These are phyloP conservation scores for Hyaloscypha hepaticicola DNA, from an alignment of 495 filamentous ascomycete species.

Conservation along the genomic window DNA sequence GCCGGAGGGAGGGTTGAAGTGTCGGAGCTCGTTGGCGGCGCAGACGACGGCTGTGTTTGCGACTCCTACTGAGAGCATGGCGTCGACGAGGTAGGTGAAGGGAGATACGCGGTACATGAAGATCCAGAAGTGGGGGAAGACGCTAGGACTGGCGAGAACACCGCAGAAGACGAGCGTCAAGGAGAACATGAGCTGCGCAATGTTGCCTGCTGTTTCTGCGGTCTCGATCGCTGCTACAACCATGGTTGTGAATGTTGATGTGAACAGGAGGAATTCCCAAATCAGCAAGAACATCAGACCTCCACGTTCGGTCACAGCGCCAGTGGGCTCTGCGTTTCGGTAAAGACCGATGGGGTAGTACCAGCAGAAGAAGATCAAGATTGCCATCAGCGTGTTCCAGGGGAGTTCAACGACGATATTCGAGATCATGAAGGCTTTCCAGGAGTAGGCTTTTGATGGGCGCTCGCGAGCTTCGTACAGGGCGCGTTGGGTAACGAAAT, in stretches of 20 bases:
- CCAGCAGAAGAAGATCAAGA: constrained; percentile 70
- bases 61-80: constrained; percentile 47
- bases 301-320: constrained; percentile 29
- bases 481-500: constrained; percentile 73
- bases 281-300: constrained; percentile 23
- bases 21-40: constrained; percentile 58
- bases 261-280: constrained; percentile 59
- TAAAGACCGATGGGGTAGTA: constrained; percentile 35
- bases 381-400: constrained; percentile 69
- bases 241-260: constrained; percentile 63
- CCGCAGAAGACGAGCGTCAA: constrained; percentile 59
- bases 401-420: constrained; percentile 75
- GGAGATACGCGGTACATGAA: constrained; percentile 80
- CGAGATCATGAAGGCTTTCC: constrained; percentile 78
- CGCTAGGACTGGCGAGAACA: constrained; percentile 61
- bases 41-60: constrained; percentile 50
- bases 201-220: constrained; percentile 51
- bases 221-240: constrained; percentile 46
- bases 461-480: constrained; percentile 86
- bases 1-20: constrained; percentile 49
- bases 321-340: constrained; percentile 60
- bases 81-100: constrained; percentile 59
- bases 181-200: constrained; percentile 58
- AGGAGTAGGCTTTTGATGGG: constrained; percentile 79
- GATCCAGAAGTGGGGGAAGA: constrained; percentile 72